These are phyloP conservation scores for Colletotrichum spinosum DNA, from an alignment of 2,329 filamentous ascomycete genomes.

Conservation along the genomic window DNA sequence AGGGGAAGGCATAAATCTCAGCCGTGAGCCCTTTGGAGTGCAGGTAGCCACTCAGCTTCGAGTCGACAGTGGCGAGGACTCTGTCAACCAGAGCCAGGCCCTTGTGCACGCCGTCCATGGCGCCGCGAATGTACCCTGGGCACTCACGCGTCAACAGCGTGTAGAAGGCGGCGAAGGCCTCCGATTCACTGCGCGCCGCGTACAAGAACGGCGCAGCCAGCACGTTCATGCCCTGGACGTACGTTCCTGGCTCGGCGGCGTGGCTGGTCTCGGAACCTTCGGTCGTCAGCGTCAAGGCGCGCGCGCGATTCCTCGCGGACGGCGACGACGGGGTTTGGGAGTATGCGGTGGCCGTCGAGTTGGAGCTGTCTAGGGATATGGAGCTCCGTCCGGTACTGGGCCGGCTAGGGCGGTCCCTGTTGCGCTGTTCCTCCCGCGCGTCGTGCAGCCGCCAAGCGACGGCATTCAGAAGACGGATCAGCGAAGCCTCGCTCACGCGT, in stretches of 20 bases:
- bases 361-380: constrained; percentile 43
- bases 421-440: constrained; percentile 65
- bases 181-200: constrained; percentile 91
- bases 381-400: constrained; percentile 53
- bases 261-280: constrained; percentile 65
- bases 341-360: constrained; percentile 47
- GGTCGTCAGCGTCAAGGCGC: constrained; percentile 70
- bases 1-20: constrained; percentile 96
- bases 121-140: constrained; percentile 92
- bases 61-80: constrained; percentile 90
- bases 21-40: constrained; percentile 89
- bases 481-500: constrained; percentile 92
- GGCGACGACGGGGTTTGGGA: constrained; percentile 56
- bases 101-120: constrained; percentile 97
- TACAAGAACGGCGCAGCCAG: constrained; percentile 96
- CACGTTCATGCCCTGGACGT: constrained; percentile 99
- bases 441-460: constrained; percentile 95
- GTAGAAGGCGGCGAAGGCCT: constrained; percentile 93
- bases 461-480: constrained; percentile 94
- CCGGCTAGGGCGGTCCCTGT: constrained; percentile 45
- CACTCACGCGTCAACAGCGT: constrained; percentile 88
- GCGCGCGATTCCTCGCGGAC: constrained; percentile 62
- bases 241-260: constrained; percentile 79
- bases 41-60: constrained; percentile 86
- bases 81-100: constrained; percentile 92